Conservation (phyloP, 2,329 filamentous ascomycete genomes). For the Cordyceps fumosorosea region DNA sequence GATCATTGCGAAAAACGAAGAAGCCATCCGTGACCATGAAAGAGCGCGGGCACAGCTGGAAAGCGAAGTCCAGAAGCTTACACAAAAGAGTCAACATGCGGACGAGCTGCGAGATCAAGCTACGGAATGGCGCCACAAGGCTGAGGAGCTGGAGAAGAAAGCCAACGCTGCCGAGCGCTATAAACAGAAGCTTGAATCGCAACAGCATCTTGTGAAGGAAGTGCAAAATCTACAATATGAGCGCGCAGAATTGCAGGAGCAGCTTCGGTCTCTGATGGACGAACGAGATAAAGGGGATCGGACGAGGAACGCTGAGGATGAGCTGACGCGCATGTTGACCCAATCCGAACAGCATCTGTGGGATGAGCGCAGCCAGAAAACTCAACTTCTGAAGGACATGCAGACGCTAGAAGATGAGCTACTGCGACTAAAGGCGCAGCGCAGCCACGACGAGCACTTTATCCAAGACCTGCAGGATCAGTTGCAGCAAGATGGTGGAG, state of each 20-base stretch:
- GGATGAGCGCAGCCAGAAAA: constrained; percentile 39
- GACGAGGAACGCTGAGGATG: constrained; percentile 31
- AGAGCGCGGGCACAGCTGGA: constrained; percentile 47
- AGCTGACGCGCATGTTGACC: constrained; percentile 35
- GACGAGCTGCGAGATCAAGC: constrained; percentile 53
- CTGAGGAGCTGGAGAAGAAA: constrained; percentile 53
- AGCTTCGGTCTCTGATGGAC: constrained; percentile 32
- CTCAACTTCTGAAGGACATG: constrained; percentile 39
- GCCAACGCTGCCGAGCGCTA: constrained; percentile 57
- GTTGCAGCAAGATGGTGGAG: constrained; percentile 32
- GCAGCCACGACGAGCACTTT: constrained; percentile 44
- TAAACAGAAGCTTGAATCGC: constrained; percentile 55
- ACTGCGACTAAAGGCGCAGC: constrained; percentile 39
- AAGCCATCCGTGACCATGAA: constrained; percentile 37
- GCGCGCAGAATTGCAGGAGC: constrained; percentile 45
- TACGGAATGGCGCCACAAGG: constrained; percentile 51
- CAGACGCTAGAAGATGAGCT: constrained; percentile 41
- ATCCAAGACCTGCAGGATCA: constrained; percentile 57
- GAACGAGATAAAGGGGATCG: constrained; percentile 29
- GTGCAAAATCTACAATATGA: constrained; percentile 49
- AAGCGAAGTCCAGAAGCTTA: constrained; percentile 43
- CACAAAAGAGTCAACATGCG: constrained; percentile 39
- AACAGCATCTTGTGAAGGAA: constrained; percentile 49
- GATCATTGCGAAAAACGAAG: constrained; percentile 60
- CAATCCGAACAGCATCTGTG: constrained; percentile 36